Evolutionary conservation across 352 stramenopile species (phyloP).

Genomic region (Globisporangium nodosum): DNA sequence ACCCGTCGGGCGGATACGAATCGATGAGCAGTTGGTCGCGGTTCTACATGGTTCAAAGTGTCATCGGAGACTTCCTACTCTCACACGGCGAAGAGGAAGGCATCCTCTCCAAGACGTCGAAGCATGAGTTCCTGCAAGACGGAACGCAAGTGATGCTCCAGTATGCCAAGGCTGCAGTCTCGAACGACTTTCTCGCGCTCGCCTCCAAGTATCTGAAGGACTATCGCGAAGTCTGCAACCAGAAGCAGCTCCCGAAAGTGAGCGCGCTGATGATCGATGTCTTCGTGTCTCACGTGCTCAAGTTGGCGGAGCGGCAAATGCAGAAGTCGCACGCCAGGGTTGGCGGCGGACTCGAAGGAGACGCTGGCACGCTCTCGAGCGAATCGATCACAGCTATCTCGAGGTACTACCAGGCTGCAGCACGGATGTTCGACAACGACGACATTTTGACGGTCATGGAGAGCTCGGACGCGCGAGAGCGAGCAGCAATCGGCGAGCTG

Average conservation of each 20-base stretch:
- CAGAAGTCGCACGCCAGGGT: conserved; percentile 22
- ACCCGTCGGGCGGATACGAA: conserved; percentile 44
- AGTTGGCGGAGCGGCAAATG: conserved; percentile 55
- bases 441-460: conserved; percentile 72
- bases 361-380: conserved; percentile 2
- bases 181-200: conserved; percentile 63
- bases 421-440: conserved; percentile 78
- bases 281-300: conserved; percentile 77
- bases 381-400: conserved; percentile 42
- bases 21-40: conserved; percentile 56
- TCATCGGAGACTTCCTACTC: conserved; percentile 27
- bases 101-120: conserved; percentile 23
- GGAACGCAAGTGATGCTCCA: conserved; percentile 48
- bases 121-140: conserved; percentile 23
- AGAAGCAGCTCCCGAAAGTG: conserved; percentile 59
- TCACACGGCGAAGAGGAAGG: conserved; percentile 21
- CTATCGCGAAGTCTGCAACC: conserved; percentile 70
- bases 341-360: background rate
- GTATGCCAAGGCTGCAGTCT: conserved; percentile 61
- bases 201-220: conserved; percentile 73
- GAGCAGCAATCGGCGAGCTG: conserved; percentile 48
- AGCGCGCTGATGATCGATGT: conserved; percentile 76
- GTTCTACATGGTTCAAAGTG: conserved; percentile 53
- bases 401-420: conserved; percentile 67
- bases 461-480: conserved; percentile 29